Percentiles rank a stretch among this genome's conserved stretches.
phyloP scores from a whole-genome alignment of 305 asterid species.

The Euphrasia arctica region DNA sequence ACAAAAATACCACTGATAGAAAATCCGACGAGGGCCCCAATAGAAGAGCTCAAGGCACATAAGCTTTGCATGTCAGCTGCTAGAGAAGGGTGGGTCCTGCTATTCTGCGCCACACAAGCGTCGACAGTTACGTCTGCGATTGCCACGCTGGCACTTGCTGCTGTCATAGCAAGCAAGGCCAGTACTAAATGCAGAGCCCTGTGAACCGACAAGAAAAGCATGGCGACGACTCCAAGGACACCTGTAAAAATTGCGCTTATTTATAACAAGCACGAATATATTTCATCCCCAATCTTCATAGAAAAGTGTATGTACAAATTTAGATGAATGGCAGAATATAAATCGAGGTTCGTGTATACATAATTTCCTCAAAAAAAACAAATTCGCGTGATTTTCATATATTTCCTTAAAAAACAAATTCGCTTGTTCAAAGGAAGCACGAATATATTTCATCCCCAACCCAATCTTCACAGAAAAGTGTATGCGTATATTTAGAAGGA shows the following conservation, averaged over 20 bases:
- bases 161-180: constrained; percentile 73
- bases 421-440: too few relatives aligned
- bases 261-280: too few relatives aligned
- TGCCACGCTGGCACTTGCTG: constrained; percentile 92
- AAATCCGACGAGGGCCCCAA: constrained; percentile 86
- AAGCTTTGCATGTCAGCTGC: constrained; percentile 97
- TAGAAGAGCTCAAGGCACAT: constrained; percentile 78
- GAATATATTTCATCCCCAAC: too few relatives aligned
- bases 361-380: too few relatives aligned
- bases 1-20: constrained; percentile 80
- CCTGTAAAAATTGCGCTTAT: constrained; percentile 40
- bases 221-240: constrained; percentile 60
- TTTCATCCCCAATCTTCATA: too few relatives aligned
- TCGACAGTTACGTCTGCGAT: constrained; percentile 97
- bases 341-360: too few relatives aligned
- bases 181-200: constrained; percentile 60
- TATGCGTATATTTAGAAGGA: too few relatives aligned
- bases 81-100: constrained; percentile 71
- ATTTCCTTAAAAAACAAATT: too few relatives aligned
- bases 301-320: too few relatives aligned
- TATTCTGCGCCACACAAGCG: constrained; percentile 94
- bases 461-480: too few relatives aligned
- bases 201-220: constrained; percentile 75
- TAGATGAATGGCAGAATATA: too few relatives aligned
- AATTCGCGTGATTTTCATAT: too few relatives aligned